These are phyloP conservation scores for Testicularia cyperi DNA, from an alignment of 1,284 basidiomycete species.

Conservation along the genomic window DNA sequence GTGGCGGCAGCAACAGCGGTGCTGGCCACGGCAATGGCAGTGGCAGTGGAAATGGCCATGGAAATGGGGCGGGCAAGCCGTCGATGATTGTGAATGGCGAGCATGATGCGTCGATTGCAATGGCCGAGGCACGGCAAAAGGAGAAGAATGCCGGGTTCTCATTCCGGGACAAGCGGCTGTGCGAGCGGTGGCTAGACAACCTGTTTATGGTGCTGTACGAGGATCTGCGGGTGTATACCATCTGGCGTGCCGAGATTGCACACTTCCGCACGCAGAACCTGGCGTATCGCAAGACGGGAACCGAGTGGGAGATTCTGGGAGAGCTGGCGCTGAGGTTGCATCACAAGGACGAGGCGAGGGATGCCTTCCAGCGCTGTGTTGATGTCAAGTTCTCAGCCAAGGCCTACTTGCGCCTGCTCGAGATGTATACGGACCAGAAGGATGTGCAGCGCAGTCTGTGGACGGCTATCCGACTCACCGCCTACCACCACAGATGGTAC, in stretches of 20 bases:
- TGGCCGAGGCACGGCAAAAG: constrained; percentile 30
- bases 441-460: constrained; percentile 88
- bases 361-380: constrained; percentile 91
- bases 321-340: constrained; percentile 87
- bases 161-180: constrained; percentile 93
- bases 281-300: constrained; percentile 90
- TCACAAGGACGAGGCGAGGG: constrained; percentile 96
- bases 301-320: constrained; percentile 98
- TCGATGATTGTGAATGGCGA: constrained; percentile 30
- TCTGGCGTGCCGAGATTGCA: constrained; percentile 97
- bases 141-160: constrained; percentile 68
- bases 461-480: constrained; percentile 85
- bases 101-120: constrained; percentile 35
- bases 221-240: constrained; percentile 98
- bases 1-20: constrained; percentile 28
- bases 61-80: constrained; percentile 5
- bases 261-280: constrained; percentile 98
- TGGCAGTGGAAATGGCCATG: not conserved
- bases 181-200: constrained; percentile 97
- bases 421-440: constrained; percentile 89
- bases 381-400: constrained; percentile 86
- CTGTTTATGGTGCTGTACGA: constrained; percentile 98
- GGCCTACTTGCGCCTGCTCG: constrained; percentile 86
- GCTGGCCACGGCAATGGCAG: constrained; percentile 6
- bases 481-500: constrained; percentile 74